Evolutionary conservation across 1,139 yeast species (phyloP), one percentile per base, ranked within the genome.

Genomic region (Taphrina populina): DNA sequence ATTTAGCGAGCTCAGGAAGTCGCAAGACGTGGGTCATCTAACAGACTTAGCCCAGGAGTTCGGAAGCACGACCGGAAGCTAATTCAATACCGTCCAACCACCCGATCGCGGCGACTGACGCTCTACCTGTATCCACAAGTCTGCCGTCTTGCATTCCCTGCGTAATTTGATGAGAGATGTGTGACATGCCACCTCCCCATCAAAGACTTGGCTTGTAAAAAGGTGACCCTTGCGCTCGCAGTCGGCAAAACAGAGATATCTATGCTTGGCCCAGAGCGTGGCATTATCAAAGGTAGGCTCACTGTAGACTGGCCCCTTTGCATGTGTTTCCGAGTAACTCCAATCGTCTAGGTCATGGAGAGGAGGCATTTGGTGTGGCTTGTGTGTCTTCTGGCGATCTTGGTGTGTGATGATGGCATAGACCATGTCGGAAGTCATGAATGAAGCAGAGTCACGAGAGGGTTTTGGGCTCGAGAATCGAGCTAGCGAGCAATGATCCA

Each of bases 111-210:
- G 45, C n/a, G 34, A 26, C 34, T 24, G 34, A 24, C 45, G 45
- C 23, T 40, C 45, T n/a, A 40, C 45, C 24, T 40, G 45, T 15
- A 40, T 27, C 32, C 34, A 40, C 23, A 40, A 34, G 10, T 40
- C 45, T 24, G 34, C 34, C 10, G 20, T 19, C 45, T 26, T 40
- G 45, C 32, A 27, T 13, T 40, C 45, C 20, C 34, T 8, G 11
- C 45, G 20, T 15, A 40, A 13, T 13, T 27, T 24, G 45, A 40
- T 40, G 45, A 40, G 45, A 10, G 45, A 40, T 7, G 45, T 40
- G 34, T 40, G 45, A 24, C 45, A 40, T 8, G 45, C 45, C 23
- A 40, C 45, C 23, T 40, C 45, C n/a, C 45, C 45, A 21, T 26
- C 45, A 40, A 40, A 40, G 45, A 40, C 17, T 13, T 40, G 32